A percentile compares a stretch with the other conserved stretches of the same genome.
These are phyloP conservation scores for Sophora flavescens DNA, from an alignment of 306 rosid species.

Conservation along the genomic window DNA sequence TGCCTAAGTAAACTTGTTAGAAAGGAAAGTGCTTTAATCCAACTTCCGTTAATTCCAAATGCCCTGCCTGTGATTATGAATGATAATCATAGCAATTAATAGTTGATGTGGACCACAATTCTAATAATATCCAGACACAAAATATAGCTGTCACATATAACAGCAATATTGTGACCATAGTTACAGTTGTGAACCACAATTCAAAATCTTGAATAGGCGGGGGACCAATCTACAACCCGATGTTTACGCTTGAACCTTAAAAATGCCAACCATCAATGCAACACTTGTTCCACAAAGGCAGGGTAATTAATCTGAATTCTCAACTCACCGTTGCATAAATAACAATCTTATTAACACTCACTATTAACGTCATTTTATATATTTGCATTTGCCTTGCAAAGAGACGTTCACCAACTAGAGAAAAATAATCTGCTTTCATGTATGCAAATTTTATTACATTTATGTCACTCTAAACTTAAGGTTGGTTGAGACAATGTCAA, in stretches of 20 bases:
- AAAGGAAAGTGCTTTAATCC: background rate
- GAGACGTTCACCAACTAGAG: no score
- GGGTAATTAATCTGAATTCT: background rate
- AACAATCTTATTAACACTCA: background rate
- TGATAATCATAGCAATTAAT: background rate
- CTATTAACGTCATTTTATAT: background rate
- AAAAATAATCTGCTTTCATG: no score
- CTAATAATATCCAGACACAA: background rate
- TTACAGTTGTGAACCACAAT: conserved; percentile 20
- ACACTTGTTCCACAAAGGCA: background rate
- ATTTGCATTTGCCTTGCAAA: no score
- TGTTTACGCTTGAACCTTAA: background rate
- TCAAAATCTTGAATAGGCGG: conserved; percentile 22
- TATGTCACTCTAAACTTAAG: no score
- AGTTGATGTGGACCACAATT: background rate
- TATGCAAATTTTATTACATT: no score
- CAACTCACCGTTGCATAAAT: background rate
- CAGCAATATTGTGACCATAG: conserved; percentile 2
- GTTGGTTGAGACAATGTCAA: no score
- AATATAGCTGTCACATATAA: background rate
- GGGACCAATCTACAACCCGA: conserved; percentile 34
- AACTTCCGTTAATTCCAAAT: background rate
- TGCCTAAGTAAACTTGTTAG: background rate
- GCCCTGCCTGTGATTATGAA: background rate
- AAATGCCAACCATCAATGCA: background rate